Base-by-base conservation (phyloP, 2,329 filamentous ascomycete species). In the Fusarium illudens region DNA sequence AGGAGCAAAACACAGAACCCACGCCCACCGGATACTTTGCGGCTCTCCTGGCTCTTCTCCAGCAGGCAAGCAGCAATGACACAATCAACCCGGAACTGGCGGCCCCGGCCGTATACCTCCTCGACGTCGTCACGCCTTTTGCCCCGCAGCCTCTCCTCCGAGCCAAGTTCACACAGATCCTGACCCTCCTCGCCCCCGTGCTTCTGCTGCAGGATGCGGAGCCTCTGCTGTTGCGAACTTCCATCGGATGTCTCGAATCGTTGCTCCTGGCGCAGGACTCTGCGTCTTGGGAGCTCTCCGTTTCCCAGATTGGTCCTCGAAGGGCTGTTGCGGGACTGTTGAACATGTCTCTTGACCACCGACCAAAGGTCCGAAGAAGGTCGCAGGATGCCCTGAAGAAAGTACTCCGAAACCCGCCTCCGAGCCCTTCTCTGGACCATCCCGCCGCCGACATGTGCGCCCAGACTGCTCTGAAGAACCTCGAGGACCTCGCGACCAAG, bases 361-460 rank as follows among this genome's bases (percentile, higher is more conserved):
- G 95, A 59, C 96, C 96, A 3, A 99, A 99, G 82, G 93, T 98
- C 50, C 88, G 96, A 72, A 97, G 96, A 87, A 86, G 94, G 78
- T 93, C 96, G 7, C 93, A 97, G 78, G 95, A 98, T 75, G 93
- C 94, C 3, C 80, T 99, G 70, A 89, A 90, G 55, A 92, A 90
- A 67, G 89, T 99, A 5, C 86, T 99, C 60, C 90, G 90, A 78
- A 91, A 89, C 64, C 92, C 94, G 9, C 96, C 96, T 0, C 94
- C 95, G 1, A 97, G 93, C 68, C 96, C 96, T 2, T 94, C 93
- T 4, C 81, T 97, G 64, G 96, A 99, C 71, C 96, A 99, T 76
- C 96, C 96, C 2, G 96, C 94, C 25, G 92, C 95, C 48, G 94
- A 97, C 76, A 95, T 98, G 89, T 98, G 95, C 81, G 96, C 96